These are phyloP conservation scores for Komagataea norvegica DNA, from an alignment of 1,139 yeast genomes.

Conservation along the genomic window DNA sequence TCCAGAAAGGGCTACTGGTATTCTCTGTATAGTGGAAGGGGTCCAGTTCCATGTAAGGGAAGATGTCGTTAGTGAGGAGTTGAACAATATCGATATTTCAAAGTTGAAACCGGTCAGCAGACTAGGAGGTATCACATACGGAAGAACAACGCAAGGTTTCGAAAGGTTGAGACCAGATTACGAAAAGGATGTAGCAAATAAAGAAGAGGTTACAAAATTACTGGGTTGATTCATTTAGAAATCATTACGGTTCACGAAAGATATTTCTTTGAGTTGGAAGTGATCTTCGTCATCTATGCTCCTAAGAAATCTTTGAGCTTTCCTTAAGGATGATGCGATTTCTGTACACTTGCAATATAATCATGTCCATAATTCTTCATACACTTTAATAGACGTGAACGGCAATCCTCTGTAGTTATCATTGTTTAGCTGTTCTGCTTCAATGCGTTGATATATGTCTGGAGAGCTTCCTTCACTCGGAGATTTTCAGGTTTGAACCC, in stretches of 20 bases:
- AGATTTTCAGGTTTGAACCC: constrained; percentile 17
- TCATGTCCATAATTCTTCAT: no score
- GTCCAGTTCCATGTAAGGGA: constrained; percentile 53
- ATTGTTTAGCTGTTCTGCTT: constrained; percentile 2
- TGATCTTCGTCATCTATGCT: no score
- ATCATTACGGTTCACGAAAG: no score
- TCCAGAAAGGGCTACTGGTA: constrained; percentile 37
- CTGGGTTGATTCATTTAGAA: constrained; percentile 1
- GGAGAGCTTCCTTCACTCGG: constrained; percentile 16
- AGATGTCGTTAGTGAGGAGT: constrained; percentile 43
- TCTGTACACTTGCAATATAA: no score
- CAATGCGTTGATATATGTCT: constrained; percentile 4
- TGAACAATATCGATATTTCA: constrained; percentile 38
- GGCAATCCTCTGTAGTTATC: no score
- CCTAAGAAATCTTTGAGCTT: no score
- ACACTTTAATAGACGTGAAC: no score
- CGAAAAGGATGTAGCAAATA: not conserved
- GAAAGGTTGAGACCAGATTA: constrained; percentile 6
- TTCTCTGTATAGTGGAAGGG: constrained; percentile 47
- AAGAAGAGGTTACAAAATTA: not conserved
- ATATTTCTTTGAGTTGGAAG: no score
- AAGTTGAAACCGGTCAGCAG: constrained; percentile 52
- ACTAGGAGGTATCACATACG: constrained; percentile 52
- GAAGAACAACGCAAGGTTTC: constrained; percentile 33
- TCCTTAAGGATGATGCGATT: no score